A percentile compares a stretch with the other conserved stretches of the same genome.
Evolutionary conservation across 345 rosid species (phyloP).

Genomic region (Sisymbrium irio): DNA sequence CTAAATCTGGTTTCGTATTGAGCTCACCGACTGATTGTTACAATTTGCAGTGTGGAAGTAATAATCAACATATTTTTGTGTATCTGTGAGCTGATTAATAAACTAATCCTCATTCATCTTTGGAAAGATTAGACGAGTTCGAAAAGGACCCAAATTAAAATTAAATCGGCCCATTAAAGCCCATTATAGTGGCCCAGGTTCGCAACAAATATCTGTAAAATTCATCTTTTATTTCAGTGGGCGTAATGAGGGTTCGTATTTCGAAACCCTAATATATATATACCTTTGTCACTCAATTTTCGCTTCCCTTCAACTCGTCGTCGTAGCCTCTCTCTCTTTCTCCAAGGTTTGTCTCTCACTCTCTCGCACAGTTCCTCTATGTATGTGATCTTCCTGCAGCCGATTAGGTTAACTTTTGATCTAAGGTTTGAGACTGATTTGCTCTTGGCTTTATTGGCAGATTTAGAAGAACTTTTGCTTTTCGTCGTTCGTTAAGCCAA

Average conservation of each 20-base stretch:
- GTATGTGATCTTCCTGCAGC: background rate
- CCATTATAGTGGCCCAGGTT: background rate
- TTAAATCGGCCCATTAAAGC: background rate
- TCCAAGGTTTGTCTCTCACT: conserved; percentile 20
- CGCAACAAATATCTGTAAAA: background rate
- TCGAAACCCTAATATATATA: conserved; percentile 32
- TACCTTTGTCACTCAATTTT: background rate
- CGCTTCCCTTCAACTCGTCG: background rate
- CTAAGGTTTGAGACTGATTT: too few species aligned
- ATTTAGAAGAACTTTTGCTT: background rate
- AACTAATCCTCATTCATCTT: background rate
- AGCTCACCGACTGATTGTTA: too few species aligned
- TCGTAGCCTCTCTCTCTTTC: conserved; percentile 13
- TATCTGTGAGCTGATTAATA: background rate
- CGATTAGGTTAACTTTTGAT: background rate
- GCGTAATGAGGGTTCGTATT: conserved; percentile 8
- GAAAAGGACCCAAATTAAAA: background rate
- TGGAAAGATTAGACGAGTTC: background rate
- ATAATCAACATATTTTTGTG: background rate
- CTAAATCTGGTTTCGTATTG: too few species aligned
- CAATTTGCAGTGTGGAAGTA: background rate
- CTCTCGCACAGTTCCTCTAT: background rate
- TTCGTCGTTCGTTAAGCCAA: background rate
- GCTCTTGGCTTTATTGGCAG: conserved; percentile 1
- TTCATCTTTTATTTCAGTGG: background rate